Evolutionary conservation across 164 flowering plant species (phyloP).

Genomic region (Litsea cubeba): DNA sequence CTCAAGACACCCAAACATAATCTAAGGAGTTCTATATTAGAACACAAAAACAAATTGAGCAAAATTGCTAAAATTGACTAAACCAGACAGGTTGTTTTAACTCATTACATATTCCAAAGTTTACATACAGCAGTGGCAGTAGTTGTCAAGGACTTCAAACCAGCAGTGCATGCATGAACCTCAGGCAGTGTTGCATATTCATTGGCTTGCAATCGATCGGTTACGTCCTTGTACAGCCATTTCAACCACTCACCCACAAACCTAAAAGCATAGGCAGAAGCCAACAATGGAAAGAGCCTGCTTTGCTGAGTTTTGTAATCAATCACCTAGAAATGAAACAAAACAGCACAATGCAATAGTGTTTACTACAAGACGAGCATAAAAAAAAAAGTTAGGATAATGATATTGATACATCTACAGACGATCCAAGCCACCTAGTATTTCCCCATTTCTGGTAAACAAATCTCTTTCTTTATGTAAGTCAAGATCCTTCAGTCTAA

Average conservation of each 20-base stretch:
- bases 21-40: background rate
- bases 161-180: conserved; percentile 99
- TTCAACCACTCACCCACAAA: conserved; percentile 96
- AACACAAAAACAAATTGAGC: background rate
- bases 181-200: conserved; percentile 97
- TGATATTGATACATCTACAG: background rate
- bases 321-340: conserved; percentile 57
- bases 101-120: background rate
- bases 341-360: background rate
- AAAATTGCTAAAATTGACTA: too few relatives aligned
- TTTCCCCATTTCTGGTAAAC: background rate
- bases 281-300: conserved; percentile 95
- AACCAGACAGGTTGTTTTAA: too few relatives aligned
- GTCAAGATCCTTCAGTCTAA: background rate
- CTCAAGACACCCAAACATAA: background rate
- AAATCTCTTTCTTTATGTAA: background rate
- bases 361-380: background rate
- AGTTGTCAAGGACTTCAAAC: conserved; percentile 96
- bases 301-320: conserved; percentile 97
- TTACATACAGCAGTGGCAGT: conserved; percentile 78
- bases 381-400: too few relatives aligned
- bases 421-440: background rate
- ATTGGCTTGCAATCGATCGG: conserved; percentile 70
- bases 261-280: conserved; percentile 95
- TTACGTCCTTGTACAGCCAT: conserved; percentile 91